Conservation (phyloP, 371 early-diverging fungal species). For the Mucor indicus region DNA sequence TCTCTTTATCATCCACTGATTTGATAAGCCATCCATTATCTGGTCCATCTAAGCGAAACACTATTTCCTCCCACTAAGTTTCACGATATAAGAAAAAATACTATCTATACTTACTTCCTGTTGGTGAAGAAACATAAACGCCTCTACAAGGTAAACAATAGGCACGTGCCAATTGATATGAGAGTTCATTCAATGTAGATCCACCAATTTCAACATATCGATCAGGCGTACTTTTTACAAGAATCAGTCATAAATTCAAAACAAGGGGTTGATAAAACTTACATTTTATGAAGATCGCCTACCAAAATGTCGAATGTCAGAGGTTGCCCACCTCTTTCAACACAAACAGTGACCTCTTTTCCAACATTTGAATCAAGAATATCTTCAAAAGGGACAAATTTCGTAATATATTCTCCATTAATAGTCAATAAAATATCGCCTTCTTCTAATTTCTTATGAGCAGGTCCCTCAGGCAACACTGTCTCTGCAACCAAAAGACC, state of each 20-base stretch:
- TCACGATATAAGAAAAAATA: too few species aligned
- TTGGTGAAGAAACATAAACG: conserved; percentile 73
- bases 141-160: conserved; percentile 83
- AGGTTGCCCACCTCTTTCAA: conserved; percentile 77
- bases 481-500: conserved; percentile 86
- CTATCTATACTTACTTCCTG: conserved; percentile 55
- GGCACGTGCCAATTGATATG: conserved; percentile 84
- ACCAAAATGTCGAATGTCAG: conserved; percentile 59
- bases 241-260: neutral
- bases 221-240: conserved; percentile 66
- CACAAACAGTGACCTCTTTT: conserved; percentile 53
- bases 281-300: conserved; percentile 74
- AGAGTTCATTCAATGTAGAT: conserved; percentile 78
- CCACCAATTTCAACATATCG: conserved; percentile 88
- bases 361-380: conserved; percentile 76
- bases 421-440: conserved; percentile 87
- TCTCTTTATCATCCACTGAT: conserved; percentile 70
- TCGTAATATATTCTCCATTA: conserved; percentile 74
- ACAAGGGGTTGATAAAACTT: conserved; percentile 25
- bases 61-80: conserved; percentile 8
- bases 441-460: conserved; percentile 68
- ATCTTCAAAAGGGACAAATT: conserved; percentile 82
- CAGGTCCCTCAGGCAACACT: conserved; percentile 85
- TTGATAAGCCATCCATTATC: conserved; percentile 80
- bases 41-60: conserved; percentile 77